Percentiles rank a stretch among this genome's conserved stretches.
phyloP scores from a whole-genome alignment of 2,329 filamentous ascomycete species.

The Pseudogymnoascus sp. region DNA sequence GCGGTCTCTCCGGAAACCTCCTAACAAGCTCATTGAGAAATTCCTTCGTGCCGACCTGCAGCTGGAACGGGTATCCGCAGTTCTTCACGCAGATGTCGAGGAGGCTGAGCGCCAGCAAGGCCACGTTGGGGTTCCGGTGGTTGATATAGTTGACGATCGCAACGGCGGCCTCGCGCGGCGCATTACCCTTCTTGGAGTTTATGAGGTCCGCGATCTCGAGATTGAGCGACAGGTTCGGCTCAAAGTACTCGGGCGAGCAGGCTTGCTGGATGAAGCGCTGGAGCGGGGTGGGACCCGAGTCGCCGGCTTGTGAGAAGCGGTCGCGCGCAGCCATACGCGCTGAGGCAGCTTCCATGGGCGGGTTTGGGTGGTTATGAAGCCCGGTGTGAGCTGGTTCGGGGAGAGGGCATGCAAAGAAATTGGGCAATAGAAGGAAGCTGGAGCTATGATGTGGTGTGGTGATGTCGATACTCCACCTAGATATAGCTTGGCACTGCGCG shows the following conservation, averaged over 20 bases:
- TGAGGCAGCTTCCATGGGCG: slow-evolving; percentile 82
- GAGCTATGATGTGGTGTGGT: slow-evolving; percentile 13
- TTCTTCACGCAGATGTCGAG: slow-evolving; percentile 99
- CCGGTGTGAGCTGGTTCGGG: neutral
- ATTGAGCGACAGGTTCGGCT: slow-evolving; percentile 92
- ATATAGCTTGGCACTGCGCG: slow-evolving; percentile 2
- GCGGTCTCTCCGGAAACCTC: slow-evolving; percentile 88
- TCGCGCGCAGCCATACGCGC: slow-evolving; percentile 92
- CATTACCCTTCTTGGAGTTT: slow-evolving; percentile 94
- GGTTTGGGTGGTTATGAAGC: slow-evolving; percentile 5
- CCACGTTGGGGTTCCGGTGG: slow-evolving; percentile 92
- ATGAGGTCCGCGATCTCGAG: slow-evolving; percentile 95
- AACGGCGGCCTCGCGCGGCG: slow-evolving; percentile 89
- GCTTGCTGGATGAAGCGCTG: slow-evolving; percentile 95
- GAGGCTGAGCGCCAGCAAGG: slow-evolving; percentile 80
- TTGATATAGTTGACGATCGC: slow-evolving; percentile 93
- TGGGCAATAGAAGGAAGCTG: neutral
- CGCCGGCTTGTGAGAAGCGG: slow-evolving; percentile 78
- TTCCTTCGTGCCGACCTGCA: slow-evolving; percentile 97
- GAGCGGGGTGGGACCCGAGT: slow-evolving; percentile 75
- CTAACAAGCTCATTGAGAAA: slow-evolving; percentile 97
- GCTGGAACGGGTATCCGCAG: slow-evolving; percentile 96
- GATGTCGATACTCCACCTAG: slow-evolving; percentile 7
- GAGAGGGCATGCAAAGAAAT: slow-evolving; percentile 3
- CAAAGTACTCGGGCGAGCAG: slow-evolving; percentile 94